These are phyloP conservation scores for Stachybotrys echinatus DNA, from an alignment of 2,329 filamentous ascomycete genomes.

Conservation along the genomic window DNA sequence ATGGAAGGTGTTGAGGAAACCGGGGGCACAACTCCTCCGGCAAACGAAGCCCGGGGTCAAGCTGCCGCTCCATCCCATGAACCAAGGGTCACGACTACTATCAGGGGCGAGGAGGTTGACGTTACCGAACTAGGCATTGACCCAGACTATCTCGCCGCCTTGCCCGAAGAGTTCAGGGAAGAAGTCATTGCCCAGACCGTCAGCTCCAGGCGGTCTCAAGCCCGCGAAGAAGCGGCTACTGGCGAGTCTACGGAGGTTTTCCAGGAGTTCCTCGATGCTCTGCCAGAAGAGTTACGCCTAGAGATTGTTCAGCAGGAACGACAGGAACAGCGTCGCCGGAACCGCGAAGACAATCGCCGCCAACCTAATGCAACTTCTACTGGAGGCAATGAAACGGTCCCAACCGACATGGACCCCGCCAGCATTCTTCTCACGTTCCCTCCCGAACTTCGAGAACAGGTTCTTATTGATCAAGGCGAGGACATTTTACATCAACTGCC, in stretches of 20 bases:
- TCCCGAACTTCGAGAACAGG: conserved; percentile 75
- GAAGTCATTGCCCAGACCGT: conserved; percentile 93
- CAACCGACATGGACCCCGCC: conserved; percentile 82
- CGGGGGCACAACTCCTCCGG: conserved; percentile 23
- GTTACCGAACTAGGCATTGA: conserved; percentile 95
- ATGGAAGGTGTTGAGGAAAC: conserved; percentile 76
- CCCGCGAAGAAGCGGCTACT: conserved; percentile 58
- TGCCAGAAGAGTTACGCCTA: conserved; percentile 82
- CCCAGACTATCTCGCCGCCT: conserved; percentile 86
- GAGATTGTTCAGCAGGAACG: conserved; percentile 91
- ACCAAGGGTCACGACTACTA: conserved; percentile 69
- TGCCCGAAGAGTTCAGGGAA: conserved; percentile 94
- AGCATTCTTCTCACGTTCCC: conserved; percentile 90
- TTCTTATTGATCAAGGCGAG: conserved; percentile 87
- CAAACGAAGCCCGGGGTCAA: conserved; percentile 21
- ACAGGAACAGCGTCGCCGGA: conserved; percentile 79
- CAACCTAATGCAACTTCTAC: conserved; percentile 44
- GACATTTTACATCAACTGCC: conserved; percentile 80
- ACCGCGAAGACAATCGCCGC: conserved; percentile 75
- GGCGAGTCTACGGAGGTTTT: conserved; percentile 81
- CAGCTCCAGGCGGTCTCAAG: conserved; percentile 74
- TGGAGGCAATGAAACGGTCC: conserved; percentile 43
- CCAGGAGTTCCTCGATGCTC: conserved; percentile 87
- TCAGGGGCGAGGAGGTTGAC: conserved; percentile 82
- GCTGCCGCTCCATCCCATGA: conserved; percentile 13